Percentiles rank a stretch among this genome's conserved stretches.
phyloP scores from a whole-genome alignment of 169 alveolate species.

The Plasmodium adleri region DNA sequence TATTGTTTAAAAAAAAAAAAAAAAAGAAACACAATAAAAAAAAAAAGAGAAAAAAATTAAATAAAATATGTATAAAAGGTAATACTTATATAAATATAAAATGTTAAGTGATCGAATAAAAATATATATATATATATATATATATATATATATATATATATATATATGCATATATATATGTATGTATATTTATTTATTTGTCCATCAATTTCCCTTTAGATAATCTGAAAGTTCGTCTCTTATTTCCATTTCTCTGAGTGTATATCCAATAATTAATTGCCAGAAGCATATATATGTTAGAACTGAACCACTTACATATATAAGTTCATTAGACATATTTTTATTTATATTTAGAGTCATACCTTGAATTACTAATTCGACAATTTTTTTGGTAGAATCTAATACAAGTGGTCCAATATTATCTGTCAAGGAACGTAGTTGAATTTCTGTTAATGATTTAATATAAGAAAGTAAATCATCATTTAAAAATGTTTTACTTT shows the following conservation, averaged over 20 bases:
- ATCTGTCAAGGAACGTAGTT: slow-evolving; percentile 82
- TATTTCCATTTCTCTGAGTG: slow-evolving; percentile 86
- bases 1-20: neutral
- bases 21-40: too few species aligned
- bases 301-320: slow-evolving; percentile 75
- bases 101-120: neutral
- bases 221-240: slow-evolving; percentile 79
- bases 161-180: neutral
- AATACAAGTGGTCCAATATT: slow-evolving; percentile 83
- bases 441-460: slow-evolving; percentile 82
- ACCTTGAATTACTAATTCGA: slow-evolving; percentile 81
- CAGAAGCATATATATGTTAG: slow-evolving; percentile 87
- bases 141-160: neutral
- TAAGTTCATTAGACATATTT: slow-evolving; percentile 37
- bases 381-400: slow-evolving; percentile 85
- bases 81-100: neutral
- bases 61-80: neutral
- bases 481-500: slow-evolving; percentile 36
- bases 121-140: neutral
- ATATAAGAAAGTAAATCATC: slow-evolving; percentile 85
- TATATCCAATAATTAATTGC: slow-evolving; percentile 89
- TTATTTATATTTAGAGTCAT: slow-evolving; percentile 77
- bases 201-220: slow-evolving; percentile 19
- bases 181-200: neutral
- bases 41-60: neutral